These are phyloP conservation scores for Pseudogymnoascus sp. DNA, from an alignment of 2,329 filamentous ascomycete species.

Conservation along the genomic window DNA sequence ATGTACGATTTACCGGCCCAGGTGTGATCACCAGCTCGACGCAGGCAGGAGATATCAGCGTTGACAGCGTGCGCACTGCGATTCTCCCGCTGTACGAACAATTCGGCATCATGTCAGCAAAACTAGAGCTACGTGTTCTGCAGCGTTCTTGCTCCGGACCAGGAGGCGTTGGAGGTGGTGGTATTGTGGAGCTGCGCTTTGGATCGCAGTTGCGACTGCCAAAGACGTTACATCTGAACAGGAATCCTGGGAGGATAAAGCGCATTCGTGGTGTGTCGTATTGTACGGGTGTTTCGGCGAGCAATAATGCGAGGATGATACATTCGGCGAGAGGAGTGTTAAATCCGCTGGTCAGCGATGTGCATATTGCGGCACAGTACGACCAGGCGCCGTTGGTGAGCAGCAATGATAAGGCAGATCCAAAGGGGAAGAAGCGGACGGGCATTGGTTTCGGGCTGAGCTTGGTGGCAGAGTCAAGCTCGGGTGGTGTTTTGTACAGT, in stretches of 20 bases:
- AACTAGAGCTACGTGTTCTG: slow-evolving; percentile 79
- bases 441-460: slow-evolving; percentile 90
- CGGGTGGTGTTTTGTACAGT: slow-evolving; percentile 72
- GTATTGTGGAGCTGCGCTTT: slow-evolving; percentile 88
- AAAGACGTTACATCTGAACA: slow-evolving; percentile 81
- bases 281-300: slow-evolving; percentile 81
- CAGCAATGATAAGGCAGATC: slow-evolving; percentile 47
- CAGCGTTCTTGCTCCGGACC: slow-evolving; percentile 70
- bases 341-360: slow-evolving; percentile 79
- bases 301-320: slow-evolving; percentile 94
- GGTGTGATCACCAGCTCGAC: slow-evolving; percentile 90
- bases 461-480: slow-evolving; percentile 85
- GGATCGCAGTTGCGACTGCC: slow-evolving; percentile 88
- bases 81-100: slow-evolving; percentile 82
- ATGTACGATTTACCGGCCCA: slow-evolving; percentile 80
- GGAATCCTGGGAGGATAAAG: slow-evolving; percentile 78
- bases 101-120: slow-evolving; percentile 73
- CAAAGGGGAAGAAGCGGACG: slow-evolving; percentile 56
- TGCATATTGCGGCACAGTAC: slow-evolving; percentile 79
- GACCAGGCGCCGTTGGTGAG: slow-evolving; percentile 54
- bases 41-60: slow-evolving; percentile 75
- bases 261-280: slow-evolving; percentile 89
- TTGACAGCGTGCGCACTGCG: slow-evolving; percentile 89
- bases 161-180: slow-evolving; percentile 72
- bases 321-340: slow-evolving; percentile 79